Base-by-base conservation (phyloP, 2,329 filamentous ascomycete genomes). In the Fusarium stilboides region DNA sequence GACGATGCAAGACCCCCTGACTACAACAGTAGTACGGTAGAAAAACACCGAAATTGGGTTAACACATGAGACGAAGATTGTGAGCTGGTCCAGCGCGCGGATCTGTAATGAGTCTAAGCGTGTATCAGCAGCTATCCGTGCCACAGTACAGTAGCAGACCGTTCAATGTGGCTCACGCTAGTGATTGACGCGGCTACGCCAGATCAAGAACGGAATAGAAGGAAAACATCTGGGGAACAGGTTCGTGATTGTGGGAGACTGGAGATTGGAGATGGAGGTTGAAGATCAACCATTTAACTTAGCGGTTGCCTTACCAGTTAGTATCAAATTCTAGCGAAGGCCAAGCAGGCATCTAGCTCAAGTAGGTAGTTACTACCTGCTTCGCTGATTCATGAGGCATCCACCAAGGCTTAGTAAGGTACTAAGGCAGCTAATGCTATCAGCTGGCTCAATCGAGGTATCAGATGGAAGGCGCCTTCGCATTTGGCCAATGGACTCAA, bases 31-130 rank as follows among this genome's bases (percentile, higher is more conserved):
- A 28, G 26, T 28, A 31, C 37, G n/a, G 49, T 34, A 47, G 33
- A 64, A 55, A 50, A 51, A 33, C 63, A 49, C 67, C 51, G 67
- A 70, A 55, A 54, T 52, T 31, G 22, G 64, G 39, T 44, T 53
- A 62, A 65, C 51, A 74, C 69, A 69, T 68, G 69, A 74, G 71
- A 74, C 68, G 71, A 74, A 73, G 68, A 55, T 49, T 51, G 37
- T 26, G 54, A 74, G 69, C 53, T 71, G 65, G 62, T 56, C 56
- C 68, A 70, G 55, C 53, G 65, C 60, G 59, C 56, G 68, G 69
- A 74, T 74, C 69, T 74, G 53, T 56, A 44, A 61, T 47, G 69
- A 72, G 59, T 74, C 71, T 69, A 69, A 63, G 71, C 71, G 57
- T 69, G 68, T 71, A 68, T 70, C 68, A 70, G 54, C 28, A 44